phyloP scores from a whole-genome alignment of 805 yeast genomes.

The Candida berthetii region DNA sequence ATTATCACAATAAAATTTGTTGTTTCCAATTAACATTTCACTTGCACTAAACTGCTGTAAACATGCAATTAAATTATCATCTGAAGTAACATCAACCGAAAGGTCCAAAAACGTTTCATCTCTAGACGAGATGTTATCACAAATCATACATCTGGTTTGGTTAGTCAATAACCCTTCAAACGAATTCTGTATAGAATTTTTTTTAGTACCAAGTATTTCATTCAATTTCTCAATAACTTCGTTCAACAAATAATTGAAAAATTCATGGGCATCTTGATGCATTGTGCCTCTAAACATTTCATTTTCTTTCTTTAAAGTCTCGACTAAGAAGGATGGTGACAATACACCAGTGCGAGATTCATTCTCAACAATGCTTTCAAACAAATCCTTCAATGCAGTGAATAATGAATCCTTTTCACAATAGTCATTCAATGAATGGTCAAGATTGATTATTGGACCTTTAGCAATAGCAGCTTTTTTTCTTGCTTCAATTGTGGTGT shows the following conservation, averaged over 20 bases:
- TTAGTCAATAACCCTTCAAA: conserved; percentile 85
- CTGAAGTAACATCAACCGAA: conserved; percentile 74
- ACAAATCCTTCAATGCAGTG: conserved; percentile 75
- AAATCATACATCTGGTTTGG: conserved; percentile 83
- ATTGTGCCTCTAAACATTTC: conserved; percentile 80
- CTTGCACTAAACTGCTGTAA: conserved; percentile 76
- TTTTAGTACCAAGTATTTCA: conserved; percentile 13
- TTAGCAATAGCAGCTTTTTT: conserved; percentile 70
- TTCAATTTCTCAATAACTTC: conserved; percentile 47
- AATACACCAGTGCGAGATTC: conserved; percentile 71
- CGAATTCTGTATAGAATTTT: conserved; percentile 55
- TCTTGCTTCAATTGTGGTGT: conserved; percentile 58
- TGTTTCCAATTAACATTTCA: conserved; percentile 79
- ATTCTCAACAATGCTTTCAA: conserved; percentile 77
- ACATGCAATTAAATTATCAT: conserved; percentile 71
- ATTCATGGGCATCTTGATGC: conserved; percentile 99
- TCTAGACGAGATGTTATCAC: conserved; percentile 76
- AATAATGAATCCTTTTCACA: conserved; percentile 44
- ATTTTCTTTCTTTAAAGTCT: conserved; percentile 73
- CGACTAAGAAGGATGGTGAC: conserved; percentile 71
- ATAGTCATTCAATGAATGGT: conserved; percentile 53
- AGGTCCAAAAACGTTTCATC: conserved; percentile 86
- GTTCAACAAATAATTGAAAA: conserved; percentile 80
- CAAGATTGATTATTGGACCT: conserved; percentile 84
- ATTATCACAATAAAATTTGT: conserved; percentile 88